Evolutionary conservation across 805 yeast genomes (phyloP).

Genomic region (Wickerhamomyces queroliae): DNA sequence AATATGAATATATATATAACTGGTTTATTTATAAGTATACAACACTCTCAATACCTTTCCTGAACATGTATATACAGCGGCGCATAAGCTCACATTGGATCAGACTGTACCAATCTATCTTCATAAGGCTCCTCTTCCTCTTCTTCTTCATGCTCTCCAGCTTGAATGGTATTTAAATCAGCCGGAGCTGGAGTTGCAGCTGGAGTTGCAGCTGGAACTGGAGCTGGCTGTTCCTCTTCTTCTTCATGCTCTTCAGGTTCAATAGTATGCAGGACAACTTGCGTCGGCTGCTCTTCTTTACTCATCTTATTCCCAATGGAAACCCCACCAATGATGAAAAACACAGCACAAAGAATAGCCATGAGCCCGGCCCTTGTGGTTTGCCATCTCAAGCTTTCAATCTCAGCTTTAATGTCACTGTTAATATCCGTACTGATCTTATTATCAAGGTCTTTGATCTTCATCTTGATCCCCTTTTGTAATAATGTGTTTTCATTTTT

Average conservation of each 20-base stretch:
- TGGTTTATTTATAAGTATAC: not conserved
- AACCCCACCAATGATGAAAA: slow-evolving; percentile 51
- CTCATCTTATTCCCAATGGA: slow-evolving; percentile 30
- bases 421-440: slow-evolving; percentile 77
- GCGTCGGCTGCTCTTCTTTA: slow-evolving; percentile 27
- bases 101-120: slow-evolving; percentile 3
- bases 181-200: too few species aligned
- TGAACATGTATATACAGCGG: not conserved
- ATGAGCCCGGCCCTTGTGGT: slow-evolving; percentile 83
- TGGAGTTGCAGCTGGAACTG: too few species aligned
- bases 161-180: too few species aligned
- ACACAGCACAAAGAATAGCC: slow-evolving; percentile 63
- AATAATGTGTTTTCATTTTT: slow-evolving; percentile 77
- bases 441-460: slow-evolving; percentile 78
- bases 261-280: slow-evolving; percentile 27
- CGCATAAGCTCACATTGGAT: too few species aligned
- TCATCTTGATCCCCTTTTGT: slow-evolving; percentile 60
- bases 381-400: slow-evolving; percentile 90
- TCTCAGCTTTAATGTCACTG: slow-evolving; percentile 78
- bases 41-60: not conserved
- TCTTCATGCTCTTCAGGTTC: slow-evolving; percentile 18
- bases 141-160: too few species aligned
- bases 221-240: slow-evolving; percentile 1
- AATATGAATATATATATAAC: not conserved
- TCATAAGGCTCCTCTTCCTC: slow-evolving; percentile 18